Evolutionary conservation across 805 yeast species (phyloP).

Genomic region (Saccharomycopsis babjevae): DNA sequence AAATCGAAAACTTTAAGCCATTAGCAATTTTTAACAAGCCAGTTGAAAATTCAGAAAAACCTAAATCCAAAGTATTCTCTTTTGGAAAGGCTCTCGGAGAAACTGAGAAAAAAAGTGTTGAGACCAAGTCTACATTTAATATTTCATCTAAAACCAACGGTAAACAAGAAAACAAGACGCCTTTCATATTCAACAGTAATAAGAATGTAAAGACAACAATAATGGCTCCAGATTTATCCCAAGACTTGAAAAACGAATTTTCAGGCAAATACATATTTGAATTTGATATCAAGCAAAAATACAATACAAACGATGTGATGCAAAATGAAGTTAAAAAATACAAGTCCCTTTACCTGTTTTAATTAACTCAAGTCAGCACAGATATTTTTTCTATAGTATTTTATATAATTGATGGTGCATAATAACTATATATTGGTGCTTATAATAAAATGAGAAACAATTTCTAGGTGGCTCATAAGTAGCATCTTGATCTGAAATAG

Average conservation of each 20-base stretch:
- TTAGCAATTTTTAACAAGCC: background rate
- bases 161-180: background rate
- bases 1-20: background rate
- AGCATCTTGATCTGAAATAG: no score
- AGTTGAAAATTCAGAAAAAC: no score
- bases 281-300: background rate
- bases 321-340: background rate
- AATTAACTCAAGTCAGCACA: background rate
- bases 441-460: no score
- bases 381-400: no score
- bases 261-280: background rate
- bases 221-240: background rate
- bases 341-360: background rate
- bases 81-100: background rate
- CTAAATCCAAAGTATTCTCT: background rate
- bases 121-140: background rate
- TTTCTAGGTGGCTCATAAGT: no score
- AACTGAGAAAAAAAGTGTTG: background rate
- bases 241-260: no score
- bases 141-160: background rate
- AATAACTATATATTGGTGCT: no score
- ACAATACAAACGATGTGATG: background rate
- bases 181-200: background rate
- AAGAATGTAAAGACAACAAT: background rate
- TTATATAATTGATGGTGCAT: no score